These are phyloP conservation scores for Trichophyton mentagrophytes DNA, from an alignment of 2,329 filamentous ascomycete genomes.

Conservation along the genomic window DNA sequence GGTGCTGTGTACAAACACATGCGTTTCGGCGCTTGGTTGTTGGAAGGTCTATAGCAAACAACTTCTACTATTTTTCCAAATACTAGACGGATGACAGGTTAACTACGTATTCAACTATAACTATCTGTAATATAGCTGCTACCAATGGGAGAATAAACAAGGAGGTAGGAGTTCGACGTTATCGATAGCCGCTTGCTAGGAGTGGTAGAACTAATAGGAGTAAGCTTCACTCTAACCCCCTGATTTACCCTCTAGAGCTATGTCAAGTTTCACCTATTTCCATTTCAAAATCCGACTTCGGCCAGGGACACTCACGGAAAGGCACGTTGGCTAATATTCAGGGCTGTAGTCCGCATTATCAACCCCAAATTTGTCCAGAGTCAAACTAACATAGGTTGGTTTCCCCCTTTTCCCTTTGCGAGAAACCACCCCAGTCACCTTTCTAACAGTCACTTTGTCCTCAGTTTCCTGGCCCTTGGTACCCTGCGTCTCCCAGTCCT, in stretches of 20 bases:
- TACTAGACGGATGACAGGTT: too few relatives aligned
- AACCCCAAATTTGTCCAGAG: constrained; percentile 11
- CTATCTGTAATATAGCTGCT: too few relatives aligned
- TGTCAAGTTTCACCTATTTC: too few relatives aligned
- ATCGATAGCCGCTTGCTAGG: neutral
- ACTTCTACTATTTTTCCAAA: too few relatives aligned
- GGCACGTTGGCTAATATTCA: neutral
- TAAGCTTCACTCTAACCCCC: too few relatives aligned
- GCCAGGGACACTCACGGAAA: neutral
- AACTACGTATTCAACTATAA: too few relatives aligned
- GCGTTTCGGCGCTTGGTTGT: too few relatives aligned
- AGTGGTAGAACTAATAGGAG: neutral
- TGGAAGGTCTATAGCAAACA: too few relatives aligned
- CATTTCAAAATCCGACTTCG: too few relatives aligned
- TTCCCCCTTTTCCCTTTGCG: constrained; percentile 10
- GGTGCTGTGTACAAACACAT: neutral
- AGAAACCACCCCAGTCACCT: constrained; percentile 9
- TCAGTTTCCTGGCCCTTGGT: neutral
- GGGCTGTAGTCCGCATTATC: constrained; percentile 4
- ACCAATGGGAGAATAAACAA: too few relatives aligned
- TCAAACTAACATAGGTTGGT: constrained; percentile 9
- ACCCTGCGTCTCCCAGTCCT: neutral
- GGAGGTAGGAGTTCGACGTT: too few relatives aligned
- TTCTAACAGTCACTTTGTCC: constrained; percentile 9
- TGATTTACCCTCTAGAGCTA: too few relatives aligned